phyloP scores from a whole-genome alignment of 148 eudicot genomes.

The Dysphania ambrosioides region DNA sequence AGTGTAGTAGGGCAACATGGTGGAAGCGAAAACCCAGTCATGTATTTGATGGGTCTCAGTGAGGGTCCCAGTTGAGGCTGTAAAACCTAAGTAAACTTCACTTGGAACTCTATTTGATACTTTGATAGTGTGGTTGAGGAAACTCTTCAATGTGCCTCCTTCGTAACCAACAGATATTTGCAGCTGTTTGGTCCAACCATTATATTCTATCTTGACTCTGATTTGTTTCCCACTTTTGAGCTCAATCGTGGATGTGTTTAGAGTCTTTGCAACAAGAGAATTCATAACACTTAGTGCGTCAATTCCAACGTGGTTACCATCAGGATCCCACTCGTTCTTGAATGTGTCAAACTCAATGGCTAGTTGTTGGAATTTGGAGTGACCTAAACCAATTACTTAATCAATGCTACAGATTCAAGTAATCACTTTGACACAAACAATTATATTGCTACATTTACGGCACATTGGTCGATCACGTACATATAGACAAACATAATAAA shows the following conservation, averaged over 20 bases:
- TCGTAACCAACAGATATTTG: slow-evolving; percentile 42
- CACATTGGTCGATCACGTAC: too few relatives aligned
- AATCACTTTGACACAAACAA: too few relatives aligned
- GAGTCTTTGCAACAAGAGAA: slow-evolving; percentile 37
- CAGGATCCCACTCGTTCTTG: slow-evolving; percentile 60
- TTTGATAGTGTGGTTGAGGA: slow-evolving; percentile 39
- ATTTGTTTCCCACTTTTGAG: slow-evolving; percentile 55
- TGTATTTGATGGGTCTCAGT: slow-evolving; percentile 54
- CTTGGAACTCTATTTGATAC: slow-evolving; percentile 42
- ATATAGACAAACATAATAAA: too few relatives aligned
- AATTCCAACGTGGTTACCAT: slow-evolving; percentile 54
- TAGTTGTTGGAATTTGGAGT: slow-evolving; percentile 21
- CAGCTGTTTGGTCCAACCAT: slow-evolving; percentile 46
- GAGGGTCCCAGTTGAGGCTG: slow-evolving; percentile 57
- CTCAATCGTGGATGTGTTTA: slow-evolving; percentile 35
- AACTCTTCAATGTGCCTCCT: slow-evolving; percentile 34
- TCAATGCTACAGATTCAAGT: too few relatives aligned
- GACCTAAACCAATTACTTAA: too few relatives aligned
- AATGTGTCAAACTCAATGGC: slow-evolving; percentile 62
- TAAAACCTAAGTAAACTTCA: slow-evolving; percentile 48
- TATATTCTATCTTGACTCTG: slow-evolving; percentile 41
- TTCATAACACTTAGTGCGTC: slow-evolving; percentile 39
- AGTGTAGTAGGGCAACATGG: slow-evolving; percentile 37
- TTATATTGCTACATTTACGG: too few relatives aligned
- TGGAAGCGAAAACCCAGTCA: slow-evolving; percentile 54